Evolutionary conservation across 108 stramenopile species (phyloP), one percentile per base, ranked within the genome.

Genomic region (Fragilaria radians): DNA sequence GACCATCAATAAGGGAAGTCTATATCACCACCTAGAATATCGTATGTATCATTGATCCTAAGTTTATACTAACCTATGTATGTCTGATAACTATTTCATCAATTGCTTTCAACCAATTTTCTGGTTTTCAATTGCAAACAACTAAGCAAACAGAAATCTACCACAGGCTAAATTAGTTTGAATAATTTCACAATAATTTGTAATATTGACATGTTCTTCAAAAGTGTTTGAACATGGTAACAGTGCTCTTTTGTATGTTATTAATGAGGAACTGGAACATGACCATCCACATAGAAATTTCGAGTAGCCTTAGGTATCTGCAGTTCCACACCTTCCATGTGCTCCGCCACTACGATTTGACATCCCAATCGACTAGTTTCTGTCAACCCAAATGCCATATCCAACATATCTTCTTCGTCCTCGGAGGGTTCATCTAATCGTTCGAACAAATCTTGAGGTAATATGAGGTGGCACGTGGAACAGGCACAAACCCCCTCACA

Each of bases 281-380:
- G 98, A 9, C 98, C 98, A 79, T 99, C 99, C 0, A 99, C 97
- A 63, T 98, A 98, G 66, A 96, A 96, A 74, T 96, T 97, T 36
- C 96, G 74, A 18, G 95, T 97, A 26, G 96, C 95, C 7, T 71
- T 62, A 1, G 99, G 99, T 59, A 98, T 83, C 54, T 76, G 72
- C 36, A 99, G 71, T 32, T 62, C 83, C n/a, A 81, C 70, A n/a
- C 96, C 96, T 14, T 97, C 96, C 91, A 97, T 89, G 27, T 77
- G 80, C 52, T 87, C 66, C 3, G 68, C 72, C 18, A 97, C 75
- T 1, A 61, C 67, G 14, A 99, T 83, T 61, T 99, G 98, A 69
- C 98, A 99, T 5, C 98, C 96, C 29, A 99, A 68, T 17, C 98
- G 93, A 46, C 90, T 92, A 2, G 92, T 93, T 45, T 89, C 87